Evolutionary conservation across 164 flowering plant species (phyloP).

Genomic region (Vitis labrusca): DNA sequence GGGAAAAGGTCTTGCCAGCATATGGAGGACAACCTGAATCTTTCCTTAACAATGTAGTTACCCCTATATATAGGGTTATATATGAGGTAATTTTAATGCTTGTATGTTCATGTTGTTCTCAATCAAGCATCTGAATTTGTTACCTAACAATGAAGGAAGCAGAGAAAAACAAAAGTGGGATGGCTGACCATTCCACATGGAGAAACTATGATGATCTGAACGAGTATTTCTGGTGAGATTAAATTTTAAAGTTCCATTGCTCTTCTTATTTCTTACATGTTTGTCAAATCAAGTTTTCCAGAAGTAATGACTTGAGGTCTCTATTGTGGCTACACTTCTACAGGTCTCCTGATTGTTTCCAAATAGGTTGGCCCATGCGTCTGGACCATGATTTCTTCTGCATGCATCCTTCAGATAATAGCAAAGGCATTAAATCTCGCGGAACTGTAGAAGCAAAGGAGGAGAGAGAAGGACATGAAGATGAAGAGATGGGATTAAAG

Average conservation of each 20-base stretch:
- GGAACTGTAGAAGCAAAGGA: constrained; percentile 13
- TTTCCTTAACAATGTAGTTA: constrained; percentile 74
- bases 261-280: neutral
- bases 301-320: constrained; percentile 4
- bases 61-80: constrained; percentile 79
- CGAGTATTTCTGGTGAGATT: constrained; percentile 85
- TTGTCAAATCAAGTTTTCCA: constrained; percentile 6
- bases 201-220: constrained; percentile 97
- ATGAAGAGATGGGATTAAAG: constrained; percentile 33
- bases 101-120: constrained; percentile 1
- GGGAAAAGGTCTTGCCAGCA: constrained; percentile 62
- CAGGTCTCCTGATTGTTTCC: constrained; percentile 65
- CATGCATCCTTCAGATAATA: constrained; percentile 20
- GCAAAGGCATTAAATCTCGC: constrained; percentile 16
- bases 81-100: constrained; percentile 46
- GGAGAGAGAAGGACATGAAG: constrained; percentile 27
- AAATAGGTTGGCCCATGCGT: constrained; percentile 75
- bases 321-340: constrained; percentile 14
- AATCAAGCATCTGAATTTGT: constrained; percentile 20
- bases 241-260: neutral
- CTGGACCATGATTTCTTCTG: constrained; percentile 55
- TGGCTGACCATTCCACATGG: constrained; percentile 87
- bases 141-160: constrained; percentile 66
- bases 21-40: constrained; percentile 73
- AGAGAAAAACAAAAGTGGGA: constrained; percentile 65